These are phyloP conservation scores for Nissolia schottii DNA, from an alignment of 306 rosid species.

Conservation along the genomic window DNA sequence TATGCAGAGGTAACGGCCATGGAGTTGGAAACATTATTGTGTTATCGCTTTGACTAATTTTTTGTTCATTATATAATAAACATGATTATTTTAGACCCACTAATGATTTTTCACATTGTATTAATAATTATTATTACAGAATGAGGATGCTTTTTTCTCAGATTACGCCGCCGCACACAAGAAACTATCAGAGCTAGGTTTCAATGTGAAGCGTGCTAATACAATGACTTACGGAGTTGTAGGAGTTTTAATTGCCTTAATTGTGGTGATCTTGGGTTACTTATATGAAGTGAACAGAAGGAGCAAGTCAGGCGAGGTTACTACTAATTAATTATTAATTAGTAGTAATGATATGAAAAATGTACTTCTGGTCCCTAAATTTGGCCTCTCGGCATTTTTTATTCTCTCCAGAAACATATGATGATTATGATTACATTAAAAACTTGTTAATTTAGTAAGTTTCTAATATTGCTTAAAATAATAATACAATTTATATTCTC, in stretches of 20 bases:
- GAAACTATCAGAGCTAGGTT: conserved; percentile 82
- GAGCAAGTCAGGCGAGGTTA: conserved; percentile 17
- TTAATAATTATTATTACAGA: too few relatives aligned
- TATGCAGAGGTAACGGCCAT: conserved; percentile 50
- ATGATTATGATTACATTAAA: too few relatives aligned
- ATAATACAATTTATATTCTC: too few relatives aligned
- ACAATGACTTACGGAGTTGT: conserved; percentile 26
- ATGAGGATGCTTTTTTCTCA: conserved; percentile 58
- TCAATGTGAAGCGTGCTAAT: conserved; percentile 20
- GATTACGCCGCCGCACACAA: conserved; percentile 83
- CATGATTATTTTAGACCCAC: too few relatives aligned
- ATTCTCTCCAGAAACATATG: too few relatives aligned
- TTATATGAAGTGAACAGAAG: conserved; percentile 35
- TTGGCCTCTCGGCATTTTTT: too few relatives aligned
- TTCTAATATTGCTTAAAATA: too few relatives aligned
- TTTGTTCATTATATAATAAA: not conserved
- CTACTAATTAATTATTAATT: too few relatives aligned
- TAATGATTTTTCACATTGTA: not conserved
- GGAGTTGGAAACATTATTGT: not conserved
- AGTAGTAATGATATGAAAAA: not conserved
- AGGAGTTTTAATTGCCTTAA: conserved; percentile 37
- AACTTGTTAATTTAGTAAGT: too few relatives aligned
- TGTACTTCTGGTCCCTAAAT: not conserved
- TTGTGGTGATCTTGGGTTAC: conserved; percentile 52
- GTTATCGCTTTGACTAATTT: not conserved